phyloP scores from a whole-genome alignment of 768 basidiomycete species.

The Lyophyllum shimeji region DNA sequence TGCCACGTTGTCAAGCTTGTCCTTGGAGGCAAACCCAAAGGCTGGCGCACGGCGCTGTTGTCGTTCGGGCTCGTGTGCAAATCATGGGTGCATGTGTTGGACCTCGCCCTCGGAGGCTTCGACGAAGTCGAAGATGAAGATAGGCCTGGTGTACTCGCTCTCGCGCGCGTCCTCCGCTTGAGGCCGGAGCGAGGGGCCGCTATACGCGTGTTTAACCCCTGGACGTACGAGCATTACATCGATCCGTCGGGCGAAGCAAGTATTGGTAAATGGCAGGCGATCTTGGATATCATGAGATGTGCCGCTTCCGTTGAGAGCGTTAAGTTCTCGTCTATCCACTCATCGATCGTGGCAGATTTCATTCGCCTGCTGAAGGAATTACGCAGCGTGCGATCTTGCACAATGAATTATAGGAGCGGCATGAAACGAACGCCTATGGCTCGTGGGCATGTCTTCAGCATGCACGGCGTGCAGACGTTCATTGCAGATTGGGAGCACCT shows the following conservation, averaged over 20 bases:
- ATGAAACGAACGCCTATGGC: neutral
- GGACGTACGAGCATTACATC: neutral
- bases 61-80: constrained; percentile 7
- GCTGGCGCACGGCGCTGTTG: constrained; percentile 3
- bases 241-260: neutral
- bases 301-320: neutral
- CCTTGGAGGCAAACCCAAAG: neutral
- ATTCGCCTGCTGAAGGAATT: neutral
- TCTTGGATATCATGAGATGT: constrained; percentile 1
- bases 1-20: neutral
- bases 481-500: constrained; percentile 3
- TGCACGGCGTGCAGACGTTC: neutral
- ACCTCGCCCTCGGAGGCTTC: constrained; percentile 8
- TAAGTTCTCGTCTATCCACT: neutral
- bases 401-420: neutral
- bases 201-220: constrained; percentile 3
- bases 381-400: neutral
- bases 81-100: constrained; percentile 5
- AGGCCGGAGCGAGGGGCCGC: constrained; percentile 5
- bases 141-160: neutral
- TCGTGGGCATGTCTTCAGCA: neutral
- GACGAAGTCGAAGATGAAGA: neutral
- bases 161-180: constrained; percentile 1
- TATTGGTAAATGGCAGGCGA: constrained; percentile 6
- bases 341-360: neutral